phyloP scores from a whole-genome alignment of 164 flowering plant species.

The Annona cherimola region DNA sequence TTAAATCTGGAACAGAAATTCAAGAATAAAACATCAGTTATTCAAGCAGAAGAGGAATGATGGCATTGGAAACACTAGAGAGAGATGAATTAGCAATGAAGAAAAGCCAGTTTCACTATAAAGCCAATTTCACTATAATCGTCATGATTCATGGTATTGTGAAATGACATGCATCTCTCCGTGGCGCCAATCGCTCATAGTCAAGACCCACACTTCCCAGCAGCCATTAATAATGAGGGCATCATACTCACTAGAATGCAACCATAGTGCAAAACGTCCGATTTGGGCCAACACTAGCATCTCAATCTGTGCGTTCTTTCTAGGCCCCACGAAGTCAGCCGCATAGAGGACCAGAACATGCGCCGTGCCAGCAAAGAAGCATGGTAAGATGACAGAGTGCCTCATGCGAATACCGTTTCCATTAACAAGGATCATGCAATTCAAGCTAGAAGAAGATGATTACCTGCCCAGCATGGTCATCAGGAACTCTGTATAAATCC shows the following conservation, averaged over 20 bases:
- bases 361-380: not conserved
- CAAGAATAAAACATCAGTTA: not conserved
- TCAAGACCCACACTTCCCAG: too few species aligned
- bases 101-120: too few species aligned
- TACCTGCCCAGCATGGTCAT: constrained; percentile 4
- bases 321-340: not conserved
- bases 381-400: not conserved
- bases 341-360: not conserved
- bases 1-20: constrained; percentile 19
- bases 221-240: too few species aligned
- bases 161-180: too few species aligned
- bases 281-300: too few species aligned
- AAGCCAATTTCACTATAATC: too few species aligned
- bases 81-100: too few species aligned
- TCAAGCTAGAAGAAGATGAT: constrained; percentile 9
- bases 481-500: constrained; percentile 7
- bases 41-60: not conserved
- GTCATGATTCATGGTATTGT: too few species aligned
- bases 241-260: too few species aligned
- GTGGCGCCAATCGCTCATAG: too few species aligned
- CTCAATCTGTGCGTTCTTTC: too few species aligned
- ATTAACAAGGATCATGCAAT: not conserved
- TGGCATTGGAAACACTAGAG: not conserved
- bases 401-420: not conserved
- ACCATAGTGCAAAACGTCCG: too few species aligned